Percentiles rank a stretch among this genome's conserved stretches.
phyloP scores from a whole-genome alignment of 257 asterid genomes.

The Ajuga chamaepitys region DNA sequence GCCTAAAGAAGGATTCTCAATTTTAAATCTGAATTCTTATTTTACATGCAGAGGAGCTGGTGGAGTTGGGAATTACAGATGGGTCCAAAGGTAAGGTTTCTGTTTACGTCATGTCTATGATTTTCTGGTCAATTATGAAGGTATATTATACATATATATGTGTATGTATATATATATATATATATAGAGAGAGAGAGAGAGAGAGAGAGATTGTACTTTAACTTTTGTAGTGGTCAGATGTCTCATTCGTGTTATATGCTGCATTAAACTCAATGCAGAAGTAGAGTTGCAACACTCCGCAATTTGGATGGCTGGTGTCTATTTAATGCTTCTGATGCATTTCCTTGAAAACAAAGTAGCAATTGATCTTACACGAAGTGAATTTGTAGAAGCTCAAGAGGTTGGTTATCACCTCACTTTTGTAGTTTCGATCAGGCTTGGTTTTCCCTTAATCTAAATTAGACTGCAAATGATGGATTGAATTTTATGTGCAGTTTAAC shows the following conservation, averaged over 20 bases:
- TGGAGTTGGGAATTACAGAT: constrained; percentile 68
- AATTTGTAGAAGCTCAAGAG: constrained; percentile 89
- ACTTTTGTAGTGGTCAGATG: background rate
- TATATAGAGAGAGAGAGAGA: background rate
- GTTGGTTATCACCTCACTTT: constrained; percentile 34
- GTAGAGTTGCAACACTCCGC: constrained; percentile 87
- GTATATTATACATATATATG: no score
- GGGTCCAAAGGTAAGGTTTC: constrained; percentile 54
- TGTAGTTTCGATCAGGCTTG: constrained; percentile 3
- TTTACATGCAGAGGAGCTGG: constrained; percentile 70
- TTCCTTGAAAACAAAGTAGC: constrained; percentile 94
- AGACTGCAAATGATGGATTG: constrained; percentile 6
- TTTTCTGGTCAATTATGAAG: constrained; percentile 5
- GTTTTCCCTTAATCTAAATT: background rate
- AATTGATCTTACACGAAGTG: constrained; percentile 84
- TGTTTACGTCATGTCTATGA: background rate
- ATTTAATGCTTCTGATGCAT: constrained; percentile 82
- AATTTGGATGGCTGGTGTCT: constrained; percentile 95
- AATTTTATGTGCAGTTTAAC: background rate
- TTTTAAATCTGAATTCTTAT: constrained; percentile 18
- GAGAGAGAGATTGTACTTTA: background rate
- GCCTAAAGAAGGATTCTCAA: constrained; percentile 5
- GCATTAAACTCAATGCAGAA: constrained; percentile 44
- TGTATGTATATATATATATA: no score
- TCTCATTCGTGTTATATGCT: constrained; percentile 4